phyloP scores from a whole-genome alignment of 371 early-diverging fungal species.

The Mortierella sp. region DNA sequence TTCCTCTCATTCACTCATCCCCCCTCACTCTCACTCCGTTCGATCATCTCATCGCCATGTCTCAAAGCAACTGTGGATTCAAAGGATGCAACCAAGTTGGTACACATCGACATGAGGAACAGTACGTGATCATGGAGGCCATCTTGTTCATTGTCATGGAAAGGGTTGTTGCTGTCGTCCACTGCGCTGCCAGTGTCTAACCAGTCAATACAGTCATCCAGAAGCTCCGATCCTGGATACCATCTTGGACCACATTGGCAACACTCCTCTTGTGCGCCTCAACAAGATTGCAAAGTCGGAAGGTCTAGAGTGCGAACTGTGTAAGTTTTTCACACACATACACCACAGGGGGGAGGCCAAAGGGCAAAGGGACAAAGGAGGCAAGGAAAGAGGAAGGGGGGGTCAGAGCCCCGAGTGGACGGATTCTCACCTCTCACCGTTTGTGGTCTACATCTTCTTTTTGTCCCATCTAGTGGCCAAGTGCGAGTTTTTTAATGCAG shows the following conservation, averaged over 20 bases:
- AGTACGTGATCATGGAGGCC: slow-evolving; percentile 13
- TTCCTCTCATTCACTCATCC: background rate
- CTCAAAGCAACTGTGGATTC: slow-evolving; percentile 32
- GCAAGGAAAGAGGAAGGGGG: no score
- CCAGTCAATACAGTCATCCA: slow-evolving; percentile 52
- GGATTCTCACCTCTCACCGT: no score
- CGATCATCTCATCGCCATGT: slow-evolving; percentile 12
- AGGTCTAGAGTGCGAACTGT: slow-evolving; percentile 94
- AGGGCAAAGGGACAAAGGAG: no score
- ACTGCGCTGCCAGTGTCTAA: background rate
- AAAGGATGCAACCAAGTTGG: slow-evolving; percentile 45
- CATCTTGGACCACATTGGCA: slow-evolving; percentile 94
- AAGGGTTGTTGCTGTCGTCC: background rate
- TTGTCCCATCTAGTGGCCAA: slow-evolving; percentile 81
- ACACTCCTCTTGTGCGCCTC: slow-evolving; percentile 93
- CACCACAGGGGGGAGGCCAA: no score
- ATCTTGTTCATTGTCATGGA: background rate
- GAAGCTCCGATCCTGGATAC: slow-evolving; percentile 77
- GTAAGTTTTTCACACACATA: slow-evolving; percentile 69
- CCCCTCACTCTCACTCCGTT: background rate
- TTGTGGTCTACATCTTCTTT: no score
- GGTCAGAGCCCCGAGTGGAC: no score
- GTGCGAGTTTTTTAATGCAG: slow-evolving; percentile 98
- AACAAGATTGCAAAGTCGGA: slow-evolving; percentile 86
- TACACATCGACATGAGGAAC: slow-evolving; percentile 43